Conservation (phyloP, 164 flowering plant genomes). For the Vitis labrusca region DNA sequence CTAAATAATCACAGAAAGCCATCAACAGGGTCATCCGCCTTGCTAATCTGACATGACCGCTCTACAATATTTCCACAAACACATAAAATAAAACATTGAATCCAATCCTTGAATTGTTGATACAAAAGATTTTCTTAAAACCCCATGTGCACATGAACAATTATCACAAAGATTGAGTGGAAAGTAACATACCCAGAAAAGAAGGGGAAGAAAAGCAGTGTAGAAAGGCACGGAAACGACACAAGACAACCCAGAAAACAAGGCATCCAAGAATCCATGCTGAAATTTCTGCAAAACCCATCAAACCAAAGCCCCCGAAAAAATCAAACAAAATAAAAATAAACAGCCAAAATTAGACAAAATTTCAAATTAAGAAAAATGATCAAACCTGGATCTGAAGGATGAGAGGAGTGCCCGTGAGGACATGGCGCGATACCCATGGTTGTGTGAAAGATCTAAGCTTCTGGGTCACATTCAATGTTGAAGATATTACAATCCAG, state of each 20-base stretch:
- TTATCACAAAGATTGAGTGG: neutral
- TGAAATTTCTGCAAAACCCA: constrained; percentile 65
- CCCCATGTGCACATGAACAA: neutral
- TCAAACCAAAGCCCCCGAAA: constrained; percentile 7
- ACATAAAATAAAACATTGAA: constrained; percentile 9
- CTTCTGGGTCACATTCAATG: constrained; percentile 56
- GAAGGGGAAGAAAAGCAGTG: constrained; percentile 92
- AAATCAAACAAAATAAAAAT: neutral
- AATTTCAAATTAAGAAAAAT: constrained; percentile 4
- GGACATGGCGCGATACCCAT: constrained; percentile 62
- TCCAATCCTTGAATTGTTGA: constrained; percentile 1
- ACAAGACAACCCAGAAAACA: constrained; percentile 83
- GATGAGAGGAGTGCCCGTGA: constrained; percentile 47
- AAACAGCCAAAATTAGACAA: neutral
- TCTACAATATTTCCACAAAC: constrained; percentile 43
- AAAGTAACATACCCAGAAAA: constrained; percentile 77
- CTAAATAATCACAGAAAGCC: constrained; percentile 93
- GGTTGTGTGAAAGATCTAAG: constrained; percentile 79
- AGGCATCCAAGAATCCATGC: constrained; percentile 60
- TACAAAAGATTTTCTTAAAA: neutral
- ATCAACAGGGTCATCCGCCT: constrained; percentile 97
- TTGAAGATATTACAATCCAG: constrained; percentile 69
- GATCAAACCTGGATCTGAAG: constrained; percentile 78
- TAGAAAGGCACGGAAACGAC: constrained; percentile 98
- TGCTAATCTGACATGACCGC: constrained; percentile 94